Evolutionary conservation across 2,329 filamentous ascomycete genomes (phyloP).

Genomic region (Monosporascus sp.): DNA sequence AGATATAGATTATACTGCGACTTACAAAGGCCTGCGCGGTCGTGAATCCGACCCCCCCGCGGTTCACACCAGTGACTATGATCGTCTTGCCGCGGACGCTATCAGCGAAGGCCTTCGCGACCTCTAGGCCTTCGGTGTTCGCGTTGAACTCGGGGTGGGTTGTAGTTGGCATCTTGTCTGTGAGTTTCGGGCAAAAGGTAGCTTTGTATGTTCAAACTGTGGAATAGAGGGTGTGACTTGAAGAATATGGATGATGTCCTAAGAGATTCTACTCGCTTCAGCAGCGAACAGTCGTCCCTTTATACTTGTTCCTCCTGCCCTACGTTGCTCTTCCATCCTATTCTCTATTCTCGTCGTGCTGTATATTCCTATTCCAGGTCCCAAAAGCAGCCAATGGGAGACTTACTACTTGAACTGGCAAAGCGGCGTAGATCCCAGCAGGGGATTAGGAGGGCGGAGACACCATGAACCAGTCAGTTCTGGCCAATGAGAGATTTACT

Average conservation of each 20-base stretch:
- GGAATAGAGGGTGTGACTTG: background rate
- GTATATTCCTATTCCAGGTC: background rate
- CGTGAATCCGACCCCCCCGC: conserved; percentile 27
- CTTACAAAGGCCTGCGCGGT: conserved; percentile 31
- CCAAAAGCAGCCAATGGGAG: background rate
- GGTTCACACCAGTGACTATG: conserved; percentile 30
- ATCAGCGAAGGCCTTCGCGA: conserved; percentile 30
- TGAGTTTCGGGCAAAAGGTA: background rate
- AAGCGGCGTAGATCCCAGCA: background rate
- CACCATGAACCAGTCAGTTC: background rate
- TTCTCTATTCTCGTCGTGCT: background rate
- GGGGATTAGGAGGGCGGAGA: background rate
- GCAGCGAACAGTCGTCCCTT: background rate
- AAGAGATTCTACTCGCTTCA: background rate
- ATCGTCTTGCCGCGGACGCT: conserved; percentile 31
- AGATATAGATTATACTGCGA: background rate
- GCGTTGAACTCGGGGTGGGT: conserved; percentile 29
- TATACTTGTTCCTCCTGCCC: background rate
- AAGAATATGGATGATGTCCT: background rate
- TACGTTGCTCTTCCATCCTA: background rate
- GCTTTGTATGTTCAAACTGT: background rate
- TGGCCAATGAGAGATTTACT: background rate
- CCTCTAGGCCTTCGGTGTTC: conserved; percentile 32
- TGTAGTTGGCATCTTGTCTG: conserved; percentile 20
- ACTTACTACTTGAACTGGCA: background rate